A percentile compares a stretch with the other conserved stretches of the same genome.
phyloP scores from a whole-genome alignment of 257 asterid genomes.

The Nicotiana paniculata region DNA sequence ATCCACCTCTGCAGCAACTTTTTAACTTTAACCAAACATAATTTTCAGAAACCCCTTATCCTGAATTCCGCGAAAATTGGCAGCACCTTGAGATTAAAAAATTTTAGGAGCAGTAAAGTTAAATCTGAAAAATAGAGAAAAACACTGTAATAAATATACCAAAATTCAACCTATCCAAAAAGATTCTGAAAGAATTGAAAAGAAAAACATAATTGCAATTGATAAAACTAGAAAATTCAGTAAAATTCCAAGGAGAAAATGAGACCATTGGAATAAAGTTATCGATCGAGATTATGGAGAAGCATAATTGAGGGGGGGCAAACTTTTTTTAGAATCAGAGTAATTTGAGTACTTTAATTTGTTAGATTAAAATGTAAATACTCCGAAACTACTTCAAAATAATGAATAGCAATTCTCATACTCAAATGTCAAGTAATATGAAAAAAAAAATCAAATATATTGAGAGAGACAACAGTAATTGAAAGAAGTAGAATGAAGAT shows the following conservation, averaged over 20 bases:
- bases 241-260: background rate
- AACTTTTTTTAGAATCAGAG: background rate
- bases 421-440: background rate
- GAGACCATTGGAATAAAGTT: background rate
- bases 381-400: background rate
- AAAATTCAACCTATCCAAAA: background rate
- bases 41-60: background rate
- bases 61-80: background rate
- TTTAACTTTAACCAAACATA: background rate
- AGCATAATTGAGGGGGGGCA: background rate
- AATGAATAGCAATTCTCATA: background rate
- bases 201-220: slow-evolving; percentile 6
- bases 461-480: background rate
- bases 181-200: background rate
- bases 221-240: background rate
- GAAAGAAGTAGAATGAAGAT: background rate
- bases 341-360: background rate
- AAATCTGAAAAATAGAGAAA: background rate
- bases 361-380: background rate
- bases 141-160: background rate
- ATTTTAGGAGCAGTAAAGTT: background rate
- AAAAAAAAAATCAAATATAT: background rate
- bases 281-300: background rate
- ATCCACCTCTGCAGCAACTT: background rate
- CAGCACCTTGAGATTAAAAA: background rate